phyloP scores from a whole-genome alignment of 352 stramenopile species.

The Nothophytophthora sp. region DNA sequence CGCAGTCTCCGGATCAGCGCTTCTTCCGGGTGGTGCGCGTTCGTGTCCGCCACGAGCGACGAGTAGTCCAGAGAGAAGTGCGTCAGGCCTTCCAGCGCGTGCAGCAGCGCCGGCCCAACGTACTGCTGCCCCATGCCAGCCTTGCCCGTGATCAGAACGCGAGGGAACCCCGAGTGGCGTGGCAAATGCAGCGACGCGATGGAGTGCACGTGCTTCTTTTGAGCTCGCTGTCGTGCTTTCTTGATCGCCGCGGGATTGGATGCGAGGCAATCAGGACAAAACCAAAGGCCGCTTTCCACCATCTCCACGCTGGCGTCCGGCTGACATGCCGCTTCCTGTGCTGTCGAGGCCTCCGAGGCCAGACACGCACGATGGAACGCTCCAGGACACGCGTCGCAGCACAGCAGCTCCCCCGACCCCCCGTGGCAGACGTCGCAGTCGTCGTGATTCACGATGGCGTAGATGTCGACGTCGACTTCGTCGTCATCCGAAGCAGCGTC shows the following conservation, averaged over 20 bases:
- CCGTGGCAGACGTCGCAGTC: slow-evolving; percentile 76
- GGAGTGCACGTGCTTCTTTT: slow-evolving; percentile 27
- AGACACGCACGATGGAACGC: slow-evolving; percentile 64
- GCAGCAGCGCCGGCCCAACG: slow-evolving; percentile 61
- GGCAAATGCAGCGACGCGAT: slow-evolving; percentile 44
- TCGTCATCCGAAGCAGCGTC: slow-evolving; percentile 28
- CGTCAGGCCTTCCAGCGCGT: slow-evolving; percentile 73
- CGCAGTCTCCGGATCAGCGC: slow-evolving; percentile 71
- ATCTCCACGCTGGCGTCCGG: not conserved
- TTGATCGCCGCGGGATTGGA: slow-evolving; percentile 25
- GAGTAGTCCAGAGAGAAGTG: slow-evolving; percentile 85
- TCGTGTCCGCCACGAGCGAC: slow-evolving; percentile 68
- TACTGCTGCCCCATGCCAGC: slow-evolving; percentile 76
- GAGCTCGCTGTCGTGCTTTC: slow-evolving; percentile 18
- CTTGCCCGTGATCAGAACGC: slow-evolving; percentile 62
- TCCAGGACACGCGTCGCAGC: slow-evolving; percentile 61
- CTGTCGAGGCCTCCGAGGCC: slow-evolving; percentile 4
- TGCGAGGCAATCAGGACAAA: slow-evolving; percentile 54
- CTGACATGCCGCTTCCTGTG: slow-evolving; percentile 5
- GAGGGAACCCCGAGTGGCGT: slow-evolving; percentile 60
- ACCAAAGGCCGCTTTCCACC: slow-evolving; percentile 36
- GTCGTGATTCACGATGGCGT: slow-evolving; percentile 54
- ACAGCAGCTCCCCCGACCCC: slow-evolving; percentile 54
- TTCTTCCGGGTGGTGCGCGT: slow-evolving; percentile 69
- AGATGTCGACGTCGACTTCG: slow-evolving; percentile 72